Conservation (phyloP, 2,329 filamentous ascomycete species). For the Penicillium italicum region DNA sequence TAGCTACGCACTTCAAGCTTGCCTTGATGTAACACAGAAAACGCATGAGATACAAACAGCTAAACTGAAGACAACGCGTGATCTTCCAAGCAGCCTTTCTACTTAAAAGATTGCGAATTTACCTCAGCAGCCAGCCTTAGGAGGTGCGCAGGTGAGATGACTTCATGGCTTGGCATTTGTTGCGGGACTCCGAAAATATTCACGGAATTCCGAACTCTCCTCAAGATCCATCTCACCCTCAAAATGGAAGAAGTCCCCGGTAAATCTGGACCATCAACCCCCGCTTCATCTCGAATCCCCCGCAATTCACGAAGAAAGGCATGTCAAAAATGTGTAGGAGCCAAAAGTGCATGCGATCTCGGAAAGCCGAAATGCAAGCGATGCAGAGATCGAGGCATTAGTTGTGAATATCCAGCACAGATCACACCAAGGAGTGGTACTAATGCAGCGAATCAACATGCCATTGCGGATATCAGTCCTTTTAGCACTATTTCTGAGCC, state of each 20-base stretch:
- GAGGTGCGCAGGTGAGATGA: neutral
- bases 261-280: neutral
- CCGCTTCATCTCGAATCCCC: neutral
- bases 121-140: neutral
- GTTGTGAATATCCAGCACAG: conserved; percentile 15
- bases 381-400: conserved; percentile 13
- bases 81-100: no score
- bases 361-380: conserved; percentile 18
- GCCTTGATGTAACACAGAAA: neutral
- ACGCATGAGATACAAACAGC: neutral
- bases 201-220: neutral
- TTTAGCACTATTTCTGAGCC: neutral
- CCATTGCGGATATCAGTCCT: neutral
- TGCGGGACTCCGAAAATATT: neutral
- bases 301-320: conserved; percentile 18
- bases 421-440: no score
- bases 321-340: conserved; percentile 17
- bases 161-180: neutral
- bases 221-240: neutral
- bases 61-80: neutral
- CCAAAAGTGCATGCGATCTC: conserved; percentile 21
- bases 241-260: neutral
- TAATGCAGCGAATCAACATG: neutral
- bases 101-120: neutral
- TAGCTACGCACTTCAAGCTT: neutral